phyloP scores from a whole-genome alignment of 2,329 filamentous ascomycete species.

The Botryotinia globosa region DNA sequence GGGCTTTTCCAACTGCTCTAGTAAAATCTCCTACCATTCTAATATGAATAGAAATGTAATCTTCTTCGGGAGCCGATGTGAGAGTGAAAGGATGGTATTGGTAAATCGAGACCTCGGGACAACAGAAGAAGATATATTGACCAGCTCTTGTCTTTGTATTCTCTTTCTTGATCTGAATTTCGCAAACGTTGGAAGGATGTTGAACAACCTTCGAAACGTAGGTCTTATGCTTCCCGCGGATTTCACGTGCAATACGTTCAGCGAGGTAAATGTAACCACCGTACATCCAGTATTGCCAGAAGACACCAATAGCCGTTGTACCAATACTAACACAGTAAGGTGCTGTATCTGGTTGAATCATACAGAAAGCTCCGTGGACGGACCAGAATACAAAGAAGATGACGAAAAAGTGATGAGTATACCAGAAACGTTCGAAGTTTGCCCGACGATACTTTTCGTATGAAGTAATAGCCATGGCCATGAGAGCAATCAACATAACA shows the following conservation, averaged over 20 bases:
- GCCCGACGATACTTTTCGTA: conserved; percentile 73
- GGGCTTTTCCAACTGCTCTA: conserved; percentile 61
- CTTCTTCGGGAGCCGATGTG: conserved; percentile 83
- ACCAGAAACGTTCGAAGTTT: conserved; percentile 90
- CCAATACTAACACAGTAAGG: conserved; percentile 73
- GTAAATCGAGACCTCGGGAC: conserved; percentile 81
- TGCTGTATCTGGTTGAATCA: conserved; percentile 81
- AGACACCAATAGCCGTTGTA: conserved; percentile 66
- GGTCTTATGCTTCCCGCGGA: conserved; percentile 78
- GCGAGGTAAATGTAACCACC: conserved; percentile 76
- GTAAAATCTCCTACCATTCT: conserved; percentile 83
- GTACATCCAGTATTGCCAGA: conserved; percentile 90
- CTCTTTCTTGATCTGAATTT: conserved; percentile 91
- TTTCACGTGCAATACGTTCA: conserved; percentile 75
- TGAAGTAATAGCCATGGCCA: conserved; percentile 75
- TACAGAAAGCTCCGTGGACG: conserved; percentile 85
- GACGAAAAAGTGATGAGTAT: conserved; percentile 84
- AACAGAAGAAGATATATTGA: conserved; percentile 88
- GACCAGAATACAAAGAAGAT: conserved; percentile 89
- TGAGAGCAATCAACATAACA: conserved; percentile 75
- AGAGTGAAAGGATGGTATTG: conserved; percentile 87
- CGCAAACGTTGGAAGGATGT: conserved; percentile 83
- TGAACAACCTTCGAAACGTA: conserved; percentile 87
- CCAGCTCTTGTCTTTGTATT: conserved; percentile 77
- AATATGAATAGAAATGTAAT: conserved; percentile 85